Percentiles rank a stretch among this genome's conserved stretches.
Evolutionary conservation across 176 grass and related monocot species (phyloP).

Genomic region (Zoysia japonica): DNA sequence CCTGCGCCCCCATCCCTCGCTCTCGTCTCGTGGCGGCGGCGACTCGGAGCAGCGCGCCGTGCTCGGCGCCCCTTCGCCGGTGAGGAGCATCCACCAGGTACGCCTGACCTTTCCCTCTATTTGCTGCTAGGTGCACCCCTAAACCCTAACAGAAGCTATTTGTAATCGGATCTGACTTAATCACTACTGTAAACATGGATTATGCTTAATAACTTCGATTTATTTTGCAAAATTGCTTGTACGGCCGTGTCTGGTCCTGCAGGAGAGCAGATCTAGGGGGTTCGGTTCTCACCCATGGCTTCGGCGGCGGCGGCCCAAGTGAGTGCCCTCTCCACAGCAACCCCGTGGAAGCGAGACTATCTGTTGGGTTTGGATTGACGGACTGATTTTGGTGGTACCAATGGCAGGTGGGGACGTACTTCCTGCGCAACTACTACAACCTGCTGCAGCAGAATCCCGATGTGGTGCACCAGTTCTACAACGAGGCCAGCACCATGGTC

Average conservation of each 20-base stretch:
- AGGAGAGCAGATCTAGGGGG: constrained; percentile 53
- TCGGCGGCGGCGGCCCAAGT: constrained; percentile 48
- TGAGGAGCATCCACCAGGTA: not conserved
- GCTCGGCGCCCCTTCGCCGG: not conserved
- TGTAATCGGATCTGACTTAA: not conserved
- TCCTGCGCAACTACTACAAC: constrained; percentile 81
- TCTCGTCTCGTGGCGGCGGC: not conserved
- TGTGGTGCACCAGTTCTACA: constrained; percentile 92
- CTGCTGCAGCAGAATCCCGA: constrained; percentile 71
- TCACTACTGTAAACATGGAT: not conserved
- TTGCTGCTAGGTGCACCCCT: not conserved
- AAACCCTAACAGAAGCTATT: not conserved
- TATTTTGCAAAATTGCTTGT: not conserved
- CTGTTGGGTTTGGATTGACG: not conserved
- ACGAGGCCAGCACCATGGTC: constrained; percentile 74
- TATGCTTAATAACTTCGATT: not conserved
- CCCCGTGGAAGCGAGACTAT: too few species aligned
- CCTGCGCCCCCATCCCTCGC: not conserved
- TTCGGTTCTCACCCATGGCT: constrained; percentile 31
- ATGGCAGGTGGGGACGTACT: constrained; percentile 80
- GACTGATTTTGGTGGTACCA: not conserved
- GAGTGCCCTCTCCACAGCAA: not conserved
- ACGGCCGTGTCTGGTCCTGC: not conserved
- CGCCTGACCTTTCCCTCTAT: not conserved
- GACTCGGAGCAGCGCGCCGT: not conserved